Base-by-base conservation (phyloP, 192 early-diverging fungal genomes). In the Coemansia sp. region DNA sequence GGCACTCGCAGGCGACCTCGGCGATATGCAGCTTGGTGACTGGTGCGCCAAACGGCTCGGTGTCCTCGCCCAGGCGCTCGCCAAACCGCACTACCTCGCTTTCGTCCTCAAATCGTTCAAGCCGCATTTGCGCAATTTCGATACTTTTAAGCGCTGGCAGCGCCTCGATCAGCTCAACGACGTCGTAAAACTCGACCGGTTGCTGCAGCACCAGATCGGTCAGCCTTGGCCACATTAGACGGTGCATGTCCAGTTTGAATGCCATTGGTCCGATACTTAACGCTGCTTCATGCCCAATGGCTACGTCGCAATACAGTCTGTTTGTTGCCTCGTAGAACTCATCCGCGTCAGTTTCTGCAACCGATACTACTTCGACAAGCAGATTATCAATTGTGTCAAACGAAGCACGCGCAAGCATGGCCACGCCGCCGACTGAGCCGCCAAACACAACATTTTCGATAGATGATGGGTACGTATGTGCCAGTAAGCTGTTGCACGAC, bases 271-370 rank as follows among this genome's bases (percentile, higher is more conserved):
- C 18, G n/a, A 46, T 18, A 9, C 21, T 17, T 19, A 46, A 19
- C 14, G 18, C 17, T 9, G 18, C 44, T 0, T 17, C 17, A 9
- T 46, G 11, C 3, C 18, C 9, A 21, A 46, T 18, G n/a, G 44
- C 44, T 10, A 46, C 3, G 11, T 46, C 44, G 3, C 44, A n/a
- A 17, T 21, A 46, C 17, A 46, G 44, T 19, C 44, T 46, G 44
- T 46, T 46, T n/a, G 44, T 46, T 19, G 21, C 44, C 8, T 21
- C 21, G 44, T 46, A 46, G 44, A 46, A 46, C n/a, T 13, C 44
- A 21, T 46, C 44, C 21, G 10, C 44, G 13, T 46, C 44, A 6
- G 44, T 3, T 19, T 17, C 44, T n/a, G 14, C 44, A 8, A 46
- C 44, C 3, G 44, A 2, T 9, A 21, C 10, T 17, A 46, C 21